Percentiles rank a stretch among this genome's conserved stretches.
Evolutionary conservation across 495 filamentous ascomycete species (phyloP).

Genomic region (Xylaria palmicola): DNA sequence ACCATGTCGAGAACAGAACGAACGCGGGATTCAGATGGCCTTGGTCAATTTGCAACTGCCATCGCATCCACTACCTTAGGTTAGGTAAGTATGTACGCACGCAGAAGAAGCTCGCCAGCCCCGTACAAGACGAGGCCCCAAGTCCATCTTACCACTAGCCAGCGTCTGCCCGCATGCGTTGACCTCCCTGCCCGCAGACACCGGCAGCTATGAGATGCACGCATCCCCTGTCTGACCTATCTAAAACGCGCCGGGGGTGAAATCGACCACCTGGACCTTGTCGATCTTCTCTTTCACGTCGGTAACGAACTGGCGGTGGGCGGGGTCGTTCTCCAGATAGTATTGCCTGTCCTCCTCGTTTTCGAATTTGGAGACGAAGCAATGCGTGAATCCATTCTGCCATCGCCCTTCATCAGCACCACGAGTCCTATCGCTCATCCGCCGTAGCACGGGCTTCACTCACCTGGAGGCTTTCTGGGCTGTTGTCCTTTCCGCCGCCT

Average conservation of each 20-base stretch:
- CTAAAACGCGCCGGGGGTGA: constrained; percentile 41
- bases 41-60: too few species aligned
- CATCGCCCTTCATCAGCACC: background rate
- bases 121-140: too few species aligned
- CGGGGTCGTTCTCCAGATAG: constrained; percentile 53
- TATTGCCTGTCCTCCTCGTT: constrained; percentile 57
- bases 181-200: too few species aligned
- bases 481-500: constrained; percentile 62
- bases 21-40: too few species aligned
- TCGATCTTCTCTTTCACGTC: constrained; percentile 37
- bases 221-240: background rate
- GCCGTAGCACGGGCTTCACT: constrained; percentile 2
- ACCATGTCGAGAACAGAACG: too few species aligned
- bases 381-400: constrained; percentile 58
- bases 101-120: too few species aligned
- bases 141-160: too few species aligned
- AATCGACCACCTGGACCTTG: constrained; percentile 44
- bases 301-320: constrained; percentile 46
- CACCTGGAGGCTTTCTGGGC: constrained; percentile 61
- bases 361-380: constrained; percentile 61
- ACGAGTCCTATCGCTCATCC: too few species aligned
- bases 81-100: too few species aligned
- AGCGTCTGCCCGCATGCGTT: too few species aligned
- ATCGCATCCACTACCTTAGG: too few species aligned
- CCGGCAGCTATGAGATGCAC: background rate